Evolutionary conservation across 352 stramenopile genomes (phyloP), one percentile per base, ranked within the genome.

Genomic region (Poterioochromonas sp.): DNA sequence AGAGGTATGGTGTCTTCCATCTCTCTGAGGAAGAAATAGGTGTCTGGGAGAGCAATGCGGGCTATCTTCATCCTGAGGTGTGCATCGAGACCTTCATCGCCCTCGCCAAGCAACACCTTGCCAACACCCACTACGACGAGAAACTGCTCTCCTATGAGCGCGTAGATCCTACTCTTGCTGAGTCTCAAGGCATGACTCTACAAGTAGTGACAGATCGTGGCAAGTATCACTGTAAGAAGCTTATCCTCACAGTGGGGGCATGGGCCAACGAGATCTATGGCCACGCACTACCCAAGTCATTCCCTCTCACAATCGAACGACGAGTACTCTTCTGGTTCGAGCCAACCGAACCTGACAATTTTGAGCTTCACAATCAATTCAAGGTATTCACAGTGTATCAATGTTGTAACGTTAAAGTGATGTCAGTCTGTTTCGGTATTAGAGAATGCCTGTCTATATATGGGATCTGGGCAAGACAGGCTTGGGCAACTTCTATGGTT

Each of bases 401-500:
- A n/a, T n/a, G n/a, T n/a, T n/a, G n/a, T n/a, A n/a, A n/a, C n/a
- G n/a, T n/a, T n/a, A n/a, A n/a, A n/a, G n/a, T n/a, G n/a, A n/a
- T n/a, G n/a, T n/a, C n/a, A n/a, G n/a, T n/a, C n/a, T 65, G n/a
- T 39, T 65, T 39, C 5, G 5, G 8, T 15, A 12, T 11, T 39
- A 65, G 54, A 65, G 26, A 12, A 65, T 65, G 3, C 62, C 62
- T 8, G 39, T 71, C 32, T 71, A 71, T 29, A 71, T 71, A 12
- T 71, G 62, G 62, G 62, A 71, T 29, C 32, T 71, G 62, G 62
- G 32, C 32, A 29, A 71, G 15, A 22, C 8, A 62, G 8, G 3
- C 62, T 15, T 26, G 47, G 47, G 47, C 47, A 71, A 71, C 32
- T 71, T 71, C 32, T 71, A 71, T 29, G 62, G 62, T 22, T 71